A percentile compares a stretch with the other conserved stretches of the same genome.
Evolutionary conservation across 208 protist species (phyloP).

Genomic region (Blechomonas ayalai): DNA sequence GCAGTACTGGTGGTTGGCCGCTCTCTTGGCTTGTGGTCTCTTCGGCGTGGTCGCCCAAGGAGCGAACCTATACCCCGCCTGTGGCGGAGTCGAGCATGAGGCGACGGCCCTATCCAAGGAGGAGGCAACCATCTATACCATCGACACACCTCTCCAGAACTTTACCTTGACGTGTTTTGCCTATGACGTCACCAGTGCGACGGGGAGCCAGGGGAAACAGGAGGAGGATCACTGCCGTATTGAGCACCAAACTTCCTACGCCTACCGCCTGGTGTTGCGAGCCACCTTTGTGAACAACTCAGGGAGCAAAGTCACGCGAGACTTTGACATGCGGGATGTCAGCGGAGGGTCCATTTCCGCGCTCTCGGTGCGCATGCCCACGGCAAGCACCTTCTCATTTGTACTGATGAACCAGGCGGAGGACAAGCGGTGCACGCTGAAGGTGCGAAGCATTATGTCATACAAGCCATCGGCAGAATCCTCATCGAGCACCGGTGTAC

Average conservation of each 20-base stretch:
- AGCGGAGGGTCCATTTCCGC: conserved; percentile 41
- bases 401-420: conserved; percentile 50
- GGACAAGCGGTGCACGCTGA: conserved; percentile 29
- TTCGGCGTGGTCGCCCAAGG: too few species aligned
- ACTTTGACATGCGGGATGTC: conserved; percentile 56
- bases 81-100: conserved; percentile 16
- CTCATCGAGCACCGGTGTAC: conserved; percentile 4
- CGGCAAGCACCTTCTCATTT: conserved; percentile 23
- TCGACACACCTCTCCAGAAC: conserved; percentile 1
- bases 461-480: conserved; percentile 7
- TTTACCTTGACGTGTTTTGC: conserved; percentile 51
- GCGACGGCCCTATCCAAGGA: conserved; percentile 8
- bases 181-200: conserved; percentile 46
- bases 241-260: conserved; percentile 57
- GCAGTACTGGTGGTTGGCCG: too few species aligned
- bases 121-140: conserved; percentile 11
- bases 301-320: conserved; percentile 7
- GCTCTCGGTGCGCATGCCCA: conserved; percentile 23
- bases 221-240: conserved; percentile 40
- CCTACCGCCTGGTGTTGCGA: conserved; percentile 29
- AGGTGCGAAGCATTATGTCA: conserved; percentile 26
- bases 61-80: conserved; percentile 55
- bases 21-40: neutral
- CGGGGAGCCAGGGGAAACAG: conserved; percentile 10
- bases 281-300: conserved; percentile 20